phyloP scores from a whole-genome alignment of 306 rosid genomes.

The Quercus robur region DNA sequence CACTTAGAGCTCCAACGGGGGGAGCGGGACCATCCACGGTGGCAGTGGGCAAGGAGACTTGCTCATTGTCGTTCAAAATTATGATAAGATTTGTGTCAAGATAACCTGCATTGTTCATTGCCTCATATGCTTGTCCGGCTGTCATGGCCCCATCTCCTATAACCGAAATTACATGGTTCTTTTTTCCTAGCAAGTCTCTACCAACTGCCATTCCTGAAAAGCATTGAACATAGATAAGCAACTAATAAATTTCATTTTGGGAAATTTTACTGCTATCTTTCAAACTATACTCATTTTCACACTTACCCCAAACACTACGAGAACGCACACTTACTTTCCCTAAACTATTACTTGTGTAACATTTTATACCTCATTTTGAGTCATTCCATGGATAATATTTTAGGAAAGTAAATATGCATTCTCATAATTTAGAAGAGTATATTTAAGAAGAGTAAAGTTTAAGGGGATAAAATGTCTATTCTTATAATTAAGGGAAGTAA shows the following conservation, averaged over 20 bases:
- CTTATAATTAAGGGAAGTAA: no score
- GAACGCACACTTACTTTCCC: no score
- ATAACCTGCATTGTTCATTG: conserved; percentile 73
- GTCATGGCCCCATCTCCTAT: conserved; percentile 81
- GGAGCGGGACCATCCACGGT: conserved; percentile 52
- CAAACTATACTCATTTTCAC: no score
- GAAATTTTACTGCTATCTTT: no score
- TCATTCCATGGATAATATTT: no score
- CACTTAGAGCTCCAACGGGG: conserved; percentile 70
- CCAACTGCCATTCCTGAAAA: conserved; percentile 65
- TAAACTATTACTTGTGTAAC: rapidly evolving
- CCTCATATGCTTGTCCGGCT: conserved; percentile 67
- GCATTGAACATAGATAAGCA: background rate
- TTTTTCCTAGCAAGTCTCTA: conserved; percentile 49
- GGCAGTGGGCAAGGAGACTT: conserved; percentile 73
- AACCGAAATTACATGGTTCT: conserved; percentile 58
- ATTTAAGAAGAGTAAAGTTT: no score
- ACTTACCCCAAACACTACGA: no score
- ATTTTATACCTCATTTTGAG: no score
- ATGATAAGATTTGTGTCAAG: conserved; percentile 54
- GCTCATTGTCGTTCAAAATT: conserved; percentile 60
- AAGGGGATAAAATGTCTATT: no score
- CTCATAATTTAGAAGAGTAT: no score
- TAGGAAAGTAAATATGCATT: no score
- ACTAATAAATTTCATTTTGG: background rate